Evolutionary conservation across 331 rosid species (phyloP), one percentile per base, ranked within the genome.

Genomic region (Pyracantha coccinea): DNA sequence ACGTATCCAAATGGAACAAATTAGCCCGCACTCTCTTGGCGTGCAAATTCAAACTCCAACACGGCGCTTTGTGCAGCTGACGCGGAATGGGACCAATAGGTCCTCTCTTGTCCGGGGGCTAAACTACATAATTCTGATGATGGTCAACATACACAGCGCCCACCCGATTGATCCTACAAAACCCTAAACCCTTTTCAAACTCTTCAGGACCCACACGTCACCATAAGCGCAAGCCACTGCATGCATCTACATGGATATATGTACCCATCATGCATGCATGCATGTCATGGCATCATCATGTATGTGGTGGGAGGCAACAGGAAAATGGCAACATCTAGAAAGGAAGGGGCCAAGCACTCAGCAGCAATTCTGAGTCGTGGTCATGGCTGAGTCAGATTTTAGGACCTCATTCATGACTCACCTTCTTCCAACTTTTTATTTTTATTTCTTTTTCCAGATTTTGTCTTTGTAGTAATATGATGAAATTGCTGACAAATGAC

Each of bases 301-400:
- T 21, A 58, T 25, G 47, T 25, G 45, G 23, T 17, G 21, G 21
- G 21, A 12, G 4, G 11, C 58, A 53, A 4, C 58, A 53, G 58
- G 58, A 28, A 58, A 19, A 27, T 13, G 66, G 33, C 32, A 25
- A 5, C 31, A 32, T 23, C 58, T 15, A 60, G 19, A 28, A 66
- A 52, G 13, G 47, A 41, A 41, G 5, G 5, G 47, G 57, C 77
- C 59, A 29, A 38, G 45, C 45, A 38, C 45, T 38, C 45, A 10
- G 14, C 1, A 9, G 35, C 52, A 61, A 75, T 12, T 33, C 5
- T 20, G 19, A 64, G 80, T 80, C 90, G 54, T 14, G 68, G 74
- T 87, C 87, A 76, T 19, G 69, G 83, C 80, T 78, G 90, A 87
- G 86, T 92, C 88, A 83, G 71, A 78, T 70, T 6, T 38, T 47